These are phyloP conservation scores for Termitomyces sp. DNA, from an alignment of 768 basidiomycete genomes.

Conservation along the genomic window DNA sequence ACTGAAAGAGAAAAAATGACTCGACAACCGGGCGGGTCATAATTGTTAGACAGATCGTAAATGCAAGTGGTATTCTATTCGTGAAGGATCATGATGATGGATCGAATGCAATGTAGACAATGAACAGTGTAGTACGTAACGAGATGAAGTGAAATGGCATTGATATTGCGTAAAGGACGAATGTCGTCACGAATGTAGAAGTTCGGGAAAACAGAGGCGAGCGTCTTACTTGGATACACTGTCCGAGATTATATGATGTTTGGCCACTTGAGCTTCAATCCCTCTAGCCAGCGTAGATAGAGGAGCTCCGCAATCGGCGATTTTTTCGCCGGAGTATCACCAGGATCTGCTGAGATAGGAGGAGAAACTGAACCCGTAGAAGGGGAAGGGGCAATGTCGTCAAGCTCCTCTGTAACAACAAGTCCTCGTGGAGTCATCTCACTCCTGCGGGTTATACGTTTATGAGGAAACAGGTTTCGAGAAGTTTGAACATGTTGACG, in stretches of 20 bases:
- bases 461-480: slow-evolving; percentile 76
- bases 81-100: slow-evolving; percentile 2
- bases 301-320: slow-evolving; percentile 93
- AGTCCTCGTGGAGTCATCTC: slow-evolving; percentile 84
- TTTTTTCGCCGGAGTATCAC: slow-evolving; percentile 48
- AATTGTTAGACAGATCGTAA: background rate
- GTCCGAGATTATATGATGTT: slow-evolving; percentile 40
- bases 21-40: background rate
- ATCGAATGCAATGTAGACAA: background rate
- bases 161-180: background rate
- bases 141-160: background rate
- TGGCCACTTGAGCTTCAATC: slow-evolving; percentile 87
- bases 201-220: background rate
- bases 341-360: slow-evolving; percentile 21
- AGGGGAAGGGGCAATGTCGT: slow-evolving; percentile 54
- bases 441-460: slow-evolving; percentile 70
- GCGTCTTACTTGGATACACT: background rate
- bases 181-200: background rate
- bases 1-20: background rate
- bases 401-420: slow-evolving; percentile 76
- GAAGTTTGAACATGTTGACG: slow-evolving; percentile 80
- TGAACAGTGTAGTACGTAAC: background rate
- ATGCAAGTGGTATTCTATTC: background rate
- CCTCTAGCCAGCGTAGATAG: slow-evolving; percentile 97
- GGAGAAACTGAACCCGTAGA: slow-evolving; percentile 26